Percentiles rank a stretch among this genome's conserved stretches.
phyloP scores from a whole-genome alignment of 2,329 filamentous ascomycete species.

The Colletotrichum trifolii region DNA sequence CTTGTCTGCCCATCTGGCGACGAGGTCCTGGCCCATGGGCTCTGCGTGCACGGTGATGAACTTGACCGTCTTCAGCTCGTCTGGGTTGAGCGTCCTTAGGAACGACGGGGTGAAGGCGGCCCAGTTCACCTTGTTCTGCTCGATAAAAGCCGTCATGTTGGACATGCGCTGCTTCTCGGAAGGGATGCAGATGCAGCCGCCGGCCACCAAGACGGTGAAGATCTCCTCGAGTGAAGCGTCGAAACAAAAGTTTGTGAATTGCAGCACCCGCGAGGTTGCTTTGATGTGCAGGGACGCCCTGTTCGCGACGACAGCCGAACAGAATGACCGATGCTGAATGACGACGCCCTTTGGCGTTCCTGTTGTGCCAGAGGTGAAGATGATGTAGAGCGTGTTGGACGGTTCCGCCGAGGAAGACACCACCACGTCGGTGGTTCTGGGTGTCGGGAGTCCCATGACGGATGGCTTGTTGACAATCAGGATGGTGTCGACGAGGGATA shows the following conservation, averaged over 20 bases:
- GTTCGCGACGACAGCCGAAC: conserved; percentile 37
- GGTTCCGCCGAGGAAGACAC: not conserved
- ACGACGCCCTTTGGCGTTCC: conserved; percentile 62
- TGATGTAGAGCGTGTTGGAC: conserved; percentile 46
- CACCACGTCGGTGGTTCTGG: not conserved
- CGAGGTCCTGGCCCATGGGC: conserved; percentile 39
- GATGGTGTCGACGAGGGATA: not conserved
- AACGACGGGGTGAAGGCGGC: conserved; percentile 69
- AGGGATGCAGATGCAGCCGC: conserved; percentile 51
- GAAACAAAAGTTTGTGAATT: conserved; percentile 65
- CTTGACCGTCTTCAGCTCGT: conserved; percentile 48
- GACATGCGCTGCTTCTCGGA: conserved; percentile 53
- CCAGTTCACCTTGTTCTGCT: conserved; percentile 61
- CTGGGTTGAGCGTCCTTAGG: conserved; percentile 55
- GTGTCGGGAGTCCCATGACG: not conserved
- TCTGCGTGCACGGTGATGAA: conserved; percentile 48
- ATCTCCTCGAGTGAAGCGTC: conserved; percentile 64
- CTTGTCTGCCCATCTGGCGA: conserved; percentile 38
- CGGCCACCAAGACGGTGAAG: conserved; percentile 62
- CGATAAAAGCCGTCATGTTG: conserved; percentile 61
- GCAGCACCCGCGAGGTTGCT: conserved; percentile 37
- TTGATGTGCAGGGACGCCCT: conserved; percentile 23
- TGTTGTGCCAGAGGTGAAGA: conserved; percentile 66
- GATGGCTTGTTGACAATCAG: conserved; percentile 3
- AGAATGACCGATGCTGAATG: conserved; percentile 43